Conservation (phyloP, 176 grass and related monocot genomes). For the Lolium rigidum region DNA sequence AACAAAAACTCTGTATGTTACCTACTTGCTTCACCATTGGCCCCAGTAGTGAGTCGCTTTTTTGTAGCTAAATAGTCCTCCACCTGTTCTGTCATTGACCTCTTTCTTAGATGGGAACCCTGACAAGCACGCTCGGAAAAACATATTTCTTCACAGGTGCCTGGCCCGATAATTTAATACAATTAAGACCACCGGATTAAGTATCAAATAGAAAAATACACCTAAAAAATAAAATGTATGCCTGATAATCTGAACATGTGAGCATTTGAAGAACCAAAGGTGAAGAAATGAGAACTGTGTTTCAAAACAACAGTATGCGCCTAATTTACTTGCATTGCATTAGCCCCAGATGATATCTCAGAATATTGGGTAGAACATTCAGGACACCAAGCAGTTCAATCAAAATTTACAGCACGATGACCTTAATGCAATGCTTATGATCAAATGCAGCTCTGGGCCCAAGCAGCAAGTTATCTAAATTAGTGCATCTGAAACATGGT, state of each 20-base stretch:
- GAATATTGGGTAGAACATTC: constrained; percentile 4
- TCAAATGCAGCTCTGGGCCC: too few species aligned
- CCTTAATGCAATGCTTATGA: background rate
- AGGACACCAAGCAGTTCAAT: background rate
- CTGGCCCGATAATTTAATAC: background rate
- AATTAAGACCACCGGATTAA: background rate
- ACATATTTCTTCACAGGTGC: background rate
- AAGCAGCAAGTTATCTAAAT: too few species aligned
- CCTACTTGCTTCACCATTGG: background rate
- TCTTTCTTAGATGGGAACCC: background rate
- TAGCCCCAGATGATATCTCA: background rate
- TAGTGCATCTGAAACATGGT: too few species aligned
- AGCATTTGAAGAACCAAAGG: background rate
- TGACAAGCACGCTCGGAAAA: background rate
- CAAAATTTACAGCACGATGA: constrained; percentile 5
- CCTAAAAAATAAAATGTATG: background rate
- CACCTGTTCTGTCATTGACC: background rate
- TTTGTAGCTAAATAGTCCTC: background rate
- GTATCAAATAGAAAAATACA: background rate
- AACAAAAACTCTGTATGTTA: background rate
- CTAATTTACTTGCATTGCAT: constrained; percentile 14
- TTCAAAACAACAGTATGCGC: background rate
- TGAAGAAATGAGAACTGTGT: background rate
- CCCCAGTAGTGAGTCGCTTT: background rate
- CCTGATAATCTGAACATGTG: background rate